Percentiles rank a stretch among this genome's conserved stretches.
Conservation (phyloP, 1,139 yeast genomes). For the Sugiyamaella castrensis region DNA sequence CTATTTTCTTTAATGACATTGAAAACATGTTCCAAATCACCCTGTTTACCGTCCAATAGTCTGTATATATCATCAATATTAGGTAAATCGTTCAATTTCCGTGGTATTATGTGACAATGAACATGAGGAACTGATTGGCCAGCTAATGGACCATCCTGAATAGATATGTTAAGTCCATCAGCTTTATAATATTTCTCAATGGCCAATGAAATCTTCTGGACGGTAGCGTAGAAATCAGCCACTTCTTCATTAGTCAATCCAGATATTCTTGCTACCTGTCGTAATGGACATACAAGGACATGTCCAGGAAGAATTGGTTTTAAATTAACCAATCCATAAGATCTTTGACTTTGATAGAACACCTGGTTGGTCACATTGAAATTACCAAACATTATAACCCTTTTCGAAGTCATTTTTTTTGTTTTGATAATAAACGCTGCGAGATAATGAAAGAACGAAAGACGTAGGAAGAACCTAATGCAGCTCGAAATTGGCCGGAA, state of each 20-base stretch:
- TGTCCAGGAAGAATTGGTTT: conserved; percentile 93
- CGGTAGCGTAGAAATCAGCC: conserved; percentile 68
- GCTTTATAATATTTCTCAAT: conserved; percentile 66
- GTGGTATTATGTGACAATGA: conserved; percentile 89
- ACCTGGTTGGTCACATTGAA: conserved; percentile 66
- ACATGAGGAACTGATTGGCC: conserved; percentile 94
- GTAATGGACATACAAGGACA: conserved; percentile 74
- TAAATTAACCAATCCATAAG: conserved; percentile 82
- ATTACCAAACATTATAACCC: conserved; percentile 30
- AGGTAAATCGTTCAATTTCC: conserved; percentile 56
- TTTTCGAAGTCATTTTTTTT: conserved; percentile 6
- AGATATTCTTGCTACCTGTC: conserved; percentile 60
- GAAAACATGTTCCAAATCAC: conserved; percentile 44
- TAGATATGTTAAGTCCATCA: conserved; percentile 79
- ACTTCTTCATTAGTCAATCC: conserved; percentile 73
- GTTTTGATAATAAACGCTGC: no score
- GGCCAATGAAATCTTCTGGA: conserved; percentile 68
- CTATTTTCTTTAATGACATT: conserved; percentile 29
- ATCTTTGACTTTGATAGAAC: conserved; percentile 33
- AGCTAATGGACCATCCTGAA: conserved; percentile 94
- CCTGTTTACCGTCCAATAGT: conserved; percentile 50
- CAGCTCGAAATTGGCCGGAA: no score
- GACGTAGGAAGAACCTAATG: neutral
- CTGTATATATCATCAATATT: conserved; percentile 68
- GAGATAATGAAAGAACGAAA: neutral